Percentiles rank a stretch among this genome's conserved stretches.
phyloP scores from a whole-genome alignment of 2,329 filamentous ascomycete genomes.

The Colletotrichum incanum region DNA sequence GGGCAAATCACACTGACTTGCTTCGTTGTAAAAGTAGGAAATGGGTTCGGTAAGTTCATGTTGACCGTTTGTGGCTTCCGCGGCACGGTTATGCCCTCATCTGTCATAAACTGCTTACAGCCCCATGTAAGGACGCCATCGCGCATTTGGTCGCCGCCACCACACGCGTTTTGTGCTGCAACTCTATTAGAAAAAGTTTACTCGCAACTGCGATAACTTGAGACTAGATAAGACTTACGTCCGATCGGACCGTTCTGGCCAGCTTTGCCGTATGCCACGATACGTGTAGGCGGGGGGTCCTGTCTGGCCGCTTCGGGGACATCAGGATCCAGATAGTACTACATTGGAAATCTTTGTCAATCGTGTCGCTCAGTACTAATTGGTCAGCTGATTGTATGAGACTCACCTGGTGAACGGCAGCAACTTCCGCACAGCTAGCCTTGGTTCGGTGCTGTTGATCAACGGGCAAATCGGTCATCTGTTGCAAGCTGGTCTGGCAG shows the following conservation, averaged over 20 bases:
- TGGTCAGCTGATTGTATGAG: too few species aligned
- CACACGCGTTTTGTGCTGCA: not conserved
- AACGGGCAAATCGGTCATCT: not conserved
- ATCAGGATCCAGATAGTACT: conserved; percentile 1
- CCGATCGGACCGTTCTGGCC: not conserved
- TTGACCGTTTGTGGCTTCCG: not conserved
- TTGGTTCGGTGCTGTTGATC: not conserved
- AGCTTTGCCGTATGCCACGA: not conserved
- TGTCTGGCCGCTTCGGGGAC: not conserved
- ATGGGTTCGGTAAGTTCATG: not conserved
- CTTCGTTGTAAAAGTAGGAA: not conserved
- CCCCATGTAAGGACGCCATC: not conserved
- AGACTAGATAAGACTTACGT: not conserved
- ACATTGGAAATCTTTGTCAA: not conserved
- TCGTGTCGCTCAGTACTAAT: not conserved
- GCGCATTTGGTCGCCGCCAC: not conserved
- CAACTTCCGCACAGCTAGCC: not conserved
- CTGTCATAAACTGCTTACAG: not conserved
- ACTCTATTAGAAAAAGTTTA: not conserved
- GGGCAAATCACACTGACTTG: not conserved
- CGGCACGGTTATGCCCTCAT: not conserved
- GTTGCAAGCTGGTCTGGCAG: not conserved
- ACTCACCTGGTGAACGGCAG: not conserved
- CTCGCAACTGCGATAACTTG: fast-evolving
- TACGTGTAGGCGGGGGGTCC: not conserved